A percentile compares a stretch with the other conserved stretches of the same genome.
phyloP scores from a whole-genome alignment of 2,329 filamentous ascomycete genomes.

The Westerdykella sp. region DNA sequence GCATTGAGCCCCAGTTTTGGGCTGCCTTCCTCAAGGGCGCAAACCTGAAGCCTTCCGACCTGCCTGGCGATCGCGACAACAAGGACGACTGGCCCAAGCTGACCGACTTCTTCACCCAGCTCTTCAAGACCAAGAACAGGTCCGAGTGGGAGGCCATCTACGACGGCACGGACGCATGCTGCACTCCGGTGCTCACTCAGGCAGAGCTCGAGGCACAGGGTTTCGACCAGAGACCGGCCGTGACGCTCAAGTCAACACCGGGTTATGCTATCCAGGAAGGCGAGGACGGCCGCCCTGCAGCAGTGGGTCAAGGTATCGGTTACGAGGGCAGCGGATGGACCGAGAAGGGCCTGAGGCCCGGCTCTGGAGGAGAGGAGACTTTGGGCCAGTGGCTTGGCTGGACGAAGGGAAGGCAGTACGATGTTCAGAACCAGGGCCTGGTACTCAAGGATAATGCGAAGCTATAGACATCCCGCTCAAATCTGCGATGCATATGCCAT shows the following conservation, averaged over 20 bases:
- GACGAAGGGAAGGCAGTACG: conserved; percentile 64
- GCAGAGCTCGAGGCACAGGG: conserved; percentile 59
- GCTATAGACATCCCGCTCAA: conserved; percentile 10
- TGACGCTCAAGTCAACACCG: conserved; percentile 65
- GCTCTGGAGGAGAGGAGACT: conserved; percentile 65
- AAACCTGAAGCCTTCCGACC: conserved; percentile 45
- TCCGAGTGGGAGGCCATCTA: conserved; percentile 80
- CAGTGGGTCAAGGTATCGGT: conserved; percentile 58
- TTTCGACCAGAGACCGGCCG: conserved; percentile 64
- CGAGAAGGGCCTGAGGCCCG: conserved; percentile 54
- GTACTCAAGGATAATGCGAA: conserved; percentile 43
- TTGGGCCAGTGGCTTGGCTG: conserved; percentile 72
- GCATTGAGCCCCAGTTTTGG: conserved; percentile 85
- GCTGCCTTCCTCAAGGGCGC: conserved; percentile 60
- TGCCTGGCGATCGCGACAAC: conserved; percentile 52
- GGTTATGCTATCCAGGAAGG: conserved; percentile 55
- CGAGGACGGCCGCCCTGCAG: conserved; percentile 35
- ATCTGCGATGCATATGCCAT: not conserved
- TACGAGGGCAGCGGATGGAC: conserved; percentile 63
- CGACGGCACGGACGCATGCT: conserved; percentile 86
- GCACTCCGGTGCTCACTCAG: conserved; percentile 77
- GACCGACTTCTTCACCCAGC: conserved; percentile 51
- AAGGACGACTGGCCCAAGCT: conserved; percentile 62
- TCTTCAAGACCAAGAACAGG: conserved; percentile 65
- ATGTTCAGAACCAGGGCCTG: conserved; percentile 39